These are phyloP conservation scores for Fallopia convolvulus DNA, from an alignment of 148 eudicot genomes.

Conservation along the genomic window DNA sequence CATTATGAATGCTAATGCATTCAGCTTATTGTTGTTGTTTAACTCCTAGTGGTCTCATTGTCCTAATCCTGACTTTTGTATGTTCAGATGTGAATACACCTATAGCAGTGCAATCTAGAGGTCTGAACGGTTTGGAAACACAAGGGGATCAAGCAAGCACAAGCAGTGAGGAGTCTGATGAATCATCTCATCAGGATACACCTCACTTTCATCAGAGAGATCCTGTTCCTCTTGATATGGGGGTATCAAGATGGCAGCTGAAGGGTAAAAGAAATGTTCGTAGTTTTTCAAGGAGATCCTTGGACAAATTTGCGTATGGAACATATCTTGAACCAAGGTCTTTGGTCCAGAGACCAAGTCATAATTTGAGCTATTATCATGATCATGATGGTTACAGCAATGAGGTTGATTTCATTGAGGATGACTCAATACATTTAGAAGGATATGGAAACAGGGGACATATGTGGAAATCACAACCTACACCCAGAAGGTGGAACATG, in stretches of 20 bases:
- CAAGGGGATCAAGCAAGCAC: conserved; percentile 46
- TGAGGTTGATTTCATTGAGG: conserved; percentile 40
- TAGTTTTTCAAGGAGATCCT: conserved; percentile 41
- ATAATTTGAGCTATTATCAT: conserved; percentile 31
- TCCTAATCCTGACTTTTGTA: conserved; percentile 12
- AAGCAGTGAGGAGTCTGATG: conserved; percentile 55
- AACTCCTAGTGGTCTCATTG: not conserved
- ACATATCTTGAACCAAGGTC: conserved; percentile 21
- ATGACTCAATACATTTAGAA: conserved; percentile 22
- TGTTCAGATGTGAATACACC: conserved; percentile 52
- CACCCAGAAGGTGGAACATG: conserved; percentile 32
- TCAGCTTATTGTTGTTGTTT: not conserved
- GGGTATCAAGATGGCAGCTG: conserved; percentile 72
- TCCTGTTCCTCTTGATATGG: conserved; percentile 30
- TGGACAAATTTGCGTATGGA: conserved; percentile 25
- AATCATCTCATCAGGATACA: conserved; percentile 26
- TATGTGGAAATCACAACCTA: conserved; percentile 22
- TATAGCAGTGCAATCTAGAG: conserved; percentile 43
- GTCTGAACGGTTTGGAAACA: conserved; percentile 35
- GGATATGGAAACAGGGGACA: conserved; percentile 34
- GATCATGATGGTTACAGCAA: conserved; percentile 27
- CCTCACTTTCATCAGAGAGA: conserved; percentile 36
- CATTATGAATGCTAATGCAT: not conserved
- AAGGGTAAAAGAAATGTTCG: conserved; percentile 84
- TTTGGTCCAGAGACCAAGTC: conserved; percentile 16